Evolutionary conservation across 306 rosid genomes (phyloP), one percentile per base, ranked within the genome.

Genomic region (Luffa acutangula): DNA sequence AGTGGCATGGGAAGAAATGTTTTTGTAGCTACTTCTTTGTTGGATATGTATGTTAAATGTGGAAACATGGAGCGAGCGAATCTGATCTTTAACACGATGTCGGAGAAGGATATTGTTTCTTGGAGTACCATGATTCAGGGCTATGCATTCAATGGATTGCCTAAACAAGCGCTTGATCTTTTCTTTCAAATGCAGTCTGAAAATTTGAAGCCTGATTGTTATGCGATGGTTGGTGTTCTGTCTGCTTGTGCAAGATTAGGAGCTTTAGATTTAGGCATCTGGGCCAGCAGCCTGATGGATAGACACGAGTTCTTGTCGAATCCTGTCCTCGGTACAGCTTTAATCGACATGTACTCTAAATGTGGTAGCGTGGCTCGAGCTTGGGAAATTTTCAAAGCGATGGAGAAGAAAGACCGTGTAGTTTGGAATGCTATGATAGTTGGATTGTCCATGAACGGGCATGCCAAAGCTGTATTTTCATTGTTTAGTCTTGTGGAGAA

Each of bases 331-430:
- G 92, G 95, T 17, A 87, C 97, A 6, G 90, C 95, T 31, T 84
- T 92, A 72, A 90, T 92, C 76, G 97, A 90, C 83, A 85, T 92
- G 81, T 89, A 89, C 74, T 87, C 93, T 5, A 92, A 92, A 86
- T 90, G 97, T 80, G 97, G 97, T 64, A 86, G 87, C 11, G 56
- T 92, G 87, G 76, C 15, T 17, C 87, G 39, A 45, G 91, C 93
- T 2, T 79, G 88, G 92, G 87, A 84, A 83, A 70, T 87, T 80
- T 92, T 90, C 66, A 83, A 78, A 82, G 75, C 13, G 81, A 87
- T 92, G 92, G 87, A 85, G 78, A 80, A 39, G 43, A 92, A 81
- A 85, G 95, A 92, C 74, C 80, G 64, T 18, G 93, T 89, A 83
- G 89, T 88, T 25, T 92, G 85, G 78, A 92, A 89, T 76, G 91